These are phyloP conservation scores for Arabis alpina DNA, from an alignment of 345 rosid species.

Conservation along the genomic window DNA sequence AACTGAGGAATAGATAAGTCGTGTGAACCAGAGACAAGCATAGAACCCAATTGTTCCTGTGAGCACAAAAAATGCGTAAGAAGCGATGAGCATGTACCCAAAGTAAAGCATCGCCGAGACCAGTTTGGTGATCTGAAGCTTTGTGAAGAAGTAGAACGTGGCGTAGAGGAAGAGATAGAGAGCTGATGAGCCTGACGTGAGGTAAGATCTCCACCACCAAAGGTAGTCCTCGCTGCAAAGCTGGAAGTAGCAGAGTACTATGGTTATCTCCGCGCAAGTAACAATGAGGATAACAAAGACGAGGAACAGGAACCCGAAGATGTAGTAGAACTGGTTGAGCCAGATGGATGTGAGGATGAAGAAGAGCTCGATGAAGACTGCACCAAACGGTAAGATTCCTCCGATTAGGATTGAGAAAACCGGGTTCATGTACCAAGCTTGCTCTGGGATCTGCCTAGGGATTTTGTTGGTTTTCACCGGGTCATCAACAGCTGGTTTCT, in stretches of 20 bases:
- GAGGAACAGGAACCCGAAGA: constrained; percentile 83
- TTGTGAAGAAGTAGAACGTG: constrained; percentile 84
- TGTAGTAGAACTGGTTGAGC: constrained; percentile 92
- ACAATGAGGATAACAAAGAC: constrained; percentile 70
- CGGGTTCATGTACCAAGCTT: constrained; percentile 92
- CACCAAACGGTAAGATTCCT: constrained; percentile 89
- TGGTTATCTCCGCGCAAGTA: constrained; percentile 78
- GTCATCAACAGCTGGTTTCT: constrained; percentile 73
- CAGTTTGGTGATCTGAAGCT: constrained; percentile 80
- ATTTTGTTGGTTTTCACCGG: constrained; percentile 89
- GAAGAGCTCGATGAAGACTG: constrained; percentile 87
- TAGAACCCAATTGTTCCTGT: constrained; percentile 83
- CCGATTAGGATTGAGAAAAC: constrained; percentile 77
- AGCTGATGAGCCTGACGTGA: constrained; percentile 84
- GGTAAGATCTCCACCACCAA: constrained; percentile 96
- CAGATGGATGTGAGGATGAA: constrained; percentile 90
- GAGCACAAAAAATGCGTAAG: constrained; percentile 73
- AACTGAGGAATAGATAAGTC: constrained; percentile 86
- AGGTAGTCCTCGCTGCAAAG: constrained; percentile 85
- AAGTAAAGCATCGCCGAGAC: constrained; percentile 77
- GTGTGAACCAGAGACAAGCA: constrained; percentile 87
- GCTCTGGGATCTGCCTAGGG: constrained; percentile 86
- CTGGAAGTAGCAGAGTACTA: constrained; percentile 90
- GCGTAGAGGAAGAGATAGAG: constrained; percentile 81
- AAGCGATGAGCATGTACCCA: constrained; percentile 83